phyloP scores from a whole-genome alignment of 352 stramenopile species.

The Blastocystis sp. region DNA sequence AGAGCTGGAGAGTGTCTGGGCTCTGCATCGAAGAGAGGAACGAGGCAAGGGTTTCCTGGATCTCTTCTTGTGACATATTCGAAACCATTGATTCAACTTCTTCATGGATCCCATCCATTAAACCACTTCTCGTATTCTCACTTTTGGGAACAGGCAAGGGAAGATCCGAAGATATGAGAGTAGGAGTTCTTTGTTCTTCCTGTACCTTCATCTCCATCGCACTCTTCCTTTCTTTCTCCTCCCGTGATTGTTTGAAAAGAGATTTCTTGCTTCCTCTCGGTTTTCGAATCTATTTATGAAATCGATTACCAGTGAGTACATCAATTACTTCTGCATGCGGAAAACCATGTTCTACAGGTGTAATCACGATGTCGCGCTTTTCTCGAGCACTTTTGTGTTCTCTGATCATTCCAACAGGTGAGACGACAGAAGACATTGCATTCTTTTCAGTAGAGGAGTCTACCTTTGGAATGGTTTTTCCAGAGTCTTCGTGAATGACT shows the following conservation, averaged over 20 bases:
- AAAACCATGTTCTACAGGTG: background rate
- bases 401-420: background rate
- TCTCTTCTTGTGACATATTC: slow-evolving; percentile 42
- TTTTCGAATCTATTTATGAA: background rate
- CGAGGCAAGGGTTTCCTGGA: background rate
- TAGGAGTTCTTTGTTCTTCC: background rate
- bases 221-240: background rate
- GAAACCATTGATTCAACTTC: slow-evolving; percentile 5
- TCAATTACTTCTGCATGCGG: background rate
- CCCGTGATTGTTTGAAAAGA: slow-evolving; percentile 28
- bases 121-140: background rate
- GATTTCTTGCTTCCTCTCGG: slow-evolving; percentile 22
- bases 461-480: background rate
- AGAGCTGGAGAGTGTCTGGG: background rate
- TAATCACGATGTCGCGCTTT: background rate
- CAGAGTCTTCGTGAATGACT: background rate
- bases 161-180: background rate
- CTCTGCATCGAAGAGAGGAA: background rate
- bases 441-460: background rate
- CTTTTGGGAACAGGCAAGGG: background rate
- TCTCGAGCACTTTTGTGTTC: background rate
- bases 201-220: background rate
- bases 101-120: background rate
- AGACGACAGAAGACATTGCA: background rate
- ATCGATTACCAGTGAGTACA: background rate